Evolutionary conservation across 1,284 basidiomycete genomes (phyloP), one percentile per base, ranked within the genome.

Genomic region (Meripilus lineatus): DNA sequence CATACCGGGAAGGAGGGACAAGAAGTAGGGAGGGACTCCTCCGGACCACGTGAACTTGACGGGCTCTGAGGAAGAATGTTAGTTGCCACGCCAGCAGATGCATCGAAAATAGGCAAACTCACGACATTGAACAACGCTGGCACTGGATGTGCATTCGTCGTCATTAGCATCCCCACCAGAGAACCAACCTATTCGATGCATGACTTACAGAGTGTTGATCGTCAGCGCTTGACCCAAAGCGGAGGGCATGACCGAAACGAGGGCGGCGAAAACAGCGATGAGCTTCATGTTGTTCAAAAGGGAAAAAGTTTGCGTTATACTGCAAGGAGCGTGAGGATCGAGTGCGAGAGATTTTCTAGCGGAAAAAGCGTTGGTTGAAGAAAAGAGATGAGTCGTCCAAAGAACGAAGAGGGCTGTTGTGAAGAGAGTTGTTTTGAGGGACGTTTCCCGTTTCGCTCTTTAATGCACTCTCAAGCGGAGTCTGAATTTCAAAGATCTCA

Each of bases 141-240:
- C 0, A 30, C 76, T 70, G n/a, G n/a, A n/a, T n/a, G n/a, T n/a
- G n/a, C n/a, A 17, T 30, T 30, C 25, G 38, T 1, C 35, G 36
- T 26, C 4, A 20, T 7, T 30, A 46, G 41, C 38, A 39, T 10
- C 30, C 35, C 11, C 42, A 33, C 25, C 25, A 22, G 14, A 26
- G 45, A 40, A 50, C 13, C 8, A 20, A 15, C 32, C 0, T 18
- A 20, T 24, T 24, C 17, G 7, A 32, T 20, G 24, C 5, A 18
- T 44, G 23, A 70, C 81, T 51, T 53, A 87, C 84, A 87, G 81
- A 6, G 86, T 85, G 61, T 85, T 78, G 61, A 89, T 68, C 23
- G 69, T 78, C 52, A 84, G 35, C 10, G 41, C 35, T 30, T 40
- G 34, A 36, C 57, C 58, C 5, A 64, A 75, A n/a, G 72, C 38